Conservation (phyloP, 305 asterid genomes). For the Solanum hybrid region DNA sequence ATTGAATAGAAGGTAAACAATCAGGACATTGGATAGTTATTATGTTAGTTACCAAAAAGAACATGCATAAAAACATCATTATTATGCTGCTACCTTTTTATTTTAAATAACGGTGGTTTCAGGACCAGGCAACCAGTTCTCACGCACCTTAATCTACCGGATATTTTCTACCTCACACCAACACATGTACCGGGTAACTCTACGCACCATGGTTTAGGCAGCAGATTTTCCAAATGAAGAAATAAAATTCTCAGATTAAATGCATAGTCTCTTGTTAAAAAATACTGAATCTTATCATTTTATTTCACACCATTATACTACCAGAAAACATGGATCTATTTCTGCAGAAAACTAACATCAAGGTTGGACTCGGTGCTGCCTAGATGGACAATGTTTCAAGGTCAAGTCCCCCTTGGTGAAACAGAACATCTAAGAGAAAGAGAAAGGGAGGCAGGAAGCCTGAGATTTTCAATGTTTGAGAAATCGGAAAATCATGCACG, state of each 20-base stretch:
- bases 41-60: neutral
- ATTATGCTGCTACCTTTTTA: neutral
- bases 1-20: neutral
- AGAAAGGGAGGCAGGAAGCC: neutral
- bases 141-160: neutral
- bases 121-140: neutral
- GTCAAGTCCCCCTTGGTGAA: neutral
- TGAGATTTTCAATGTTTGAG: neutral
- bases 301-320: neutral
- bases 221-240: neutral
- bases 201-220: neutral
- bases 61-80: neutral
- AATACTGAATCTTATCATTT: neutral
- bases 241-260: neutral
- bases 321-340: neutral
- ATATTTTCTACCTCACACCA: neutral
- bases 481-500: neutral
- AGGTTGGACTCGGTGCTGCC: neutral
- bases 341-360: neutral
- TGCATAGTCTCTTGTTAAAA: neutral
- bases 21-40: neutral
- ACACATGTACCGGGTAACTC: neutral
- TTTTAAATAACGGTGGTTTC: neutral
- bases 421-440: neutral
- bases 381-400: neutral